Evolutionary conservation across 495 filamentous ascomycete species (phyloP).

Genomic region (Pyrenopolyporus hunteri): DNA sequence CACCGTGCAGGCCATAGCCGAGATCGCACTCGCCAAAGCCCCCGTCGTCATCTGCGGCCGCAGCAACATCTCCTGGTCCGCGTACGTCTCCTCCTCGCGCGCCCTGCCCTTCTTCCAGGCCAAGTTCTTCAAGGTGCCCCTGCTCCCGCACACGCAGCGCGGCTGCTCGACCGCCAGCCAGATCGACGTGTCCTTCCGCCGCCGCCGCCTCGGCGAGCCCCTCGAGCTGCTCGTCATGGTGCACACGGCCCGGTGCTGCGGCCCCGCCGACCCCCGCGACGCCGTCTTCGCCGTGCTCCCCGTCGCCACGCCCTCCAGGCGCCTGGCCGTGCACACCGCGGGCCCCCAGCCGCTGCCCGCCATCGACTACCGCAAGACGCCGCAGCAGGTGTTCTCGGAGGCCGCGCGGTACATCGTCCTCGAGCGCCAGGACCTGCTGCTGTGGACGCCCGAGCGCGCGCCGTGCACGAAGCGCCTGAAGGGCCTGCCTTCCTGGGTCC

Average conservation of each 20-base stretch:
- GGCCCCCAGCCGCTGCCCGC: constrained; percentile 28
- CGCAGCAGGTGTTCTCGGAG: constrained; percentile 20
- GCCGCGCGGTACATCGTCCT: constrained; percentile 21
- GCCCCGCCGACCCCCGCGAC: constrained; percentile 23
- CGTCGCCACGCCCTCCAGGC: constrained; percentile 25
- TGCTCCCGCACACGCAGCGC: constrained; percentile 1
- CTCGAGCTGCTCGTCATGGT: constrained; percentile 35
- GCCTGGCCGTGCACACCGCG: constrained; percentile 3
- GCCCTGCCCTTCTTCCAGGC: constrained; percentile 22
- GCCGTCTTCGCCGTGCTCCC: constrained; percentile 29
- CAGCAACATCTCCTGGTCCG: constrained; percentile 28
- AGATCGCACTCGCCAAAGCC: constrained; percentile 28
- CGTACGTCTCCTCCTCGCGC: constrained; percentile 26
- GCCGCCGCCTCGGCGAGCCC: constrained; percentile 17
- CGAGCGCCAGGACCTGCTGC: constrained; percentile 30
- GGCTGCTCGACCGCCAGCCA: constrained; percentile 16
- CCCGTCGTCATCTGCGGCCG: constrained; percentile 32
- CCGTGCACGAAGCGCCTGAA: constrained; percentile 16
- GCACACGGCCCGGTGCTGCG: constrained; percentile 27
- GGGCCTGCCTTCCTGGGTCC: constrained; percentile 38
- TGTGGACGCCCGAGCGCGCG: constrained; percentile 24
- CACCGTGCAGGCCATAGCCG: constrained; percentile 26
- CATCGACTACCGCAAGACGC: constrained; percentile 32
- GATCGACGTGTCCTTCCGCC: constrained; percentile 24
- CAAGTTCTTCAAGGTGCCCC: constrained; percentile 24